Percentiles rank a stretch among this genome's conserved stretches.
These are phyloP conservation scores for Nymphaea colorata DNA, from an alignment of 164 flowering plant species.

Conservation along the genomic window DNA sequence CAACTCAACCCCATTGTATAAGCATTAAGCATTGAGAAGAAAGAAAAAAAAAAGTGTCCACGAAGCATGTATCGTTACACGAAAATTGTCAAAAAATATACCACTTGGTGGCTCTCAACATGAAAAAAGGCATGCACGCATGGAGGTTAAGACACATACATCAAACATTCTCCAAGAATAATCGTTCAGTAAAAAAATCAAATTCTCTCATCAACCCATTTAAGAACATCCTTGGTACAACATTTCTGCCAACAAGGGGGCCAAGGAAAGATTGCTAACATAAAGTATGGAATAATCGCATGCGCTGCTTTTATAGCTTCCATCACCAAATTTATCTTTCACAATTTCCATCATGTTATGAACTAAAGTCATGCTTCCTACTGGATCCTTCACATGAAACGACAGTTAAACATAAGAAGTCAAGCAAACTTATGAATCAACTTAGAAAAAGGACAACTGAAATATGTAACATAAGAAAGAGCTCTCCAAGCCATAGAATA, in stretches of 20 bases:
- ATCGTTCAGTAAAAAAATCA: no score
- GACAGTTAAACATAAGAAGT: background rate
- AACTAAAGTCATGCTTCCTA: conserved; percentile 46
- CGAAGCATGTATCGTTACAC: no score
- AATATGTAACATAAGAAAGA: background rate
- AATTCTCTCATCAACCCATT: conserved; percentile 94
- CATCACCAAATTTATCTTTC: conserved; percentile 19
- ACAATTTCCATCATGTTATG: conserved; percentile 68
- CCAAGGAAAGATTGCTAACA: conserved; percentile 83
- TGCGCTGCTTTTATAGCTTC: conserved; percentile 19
- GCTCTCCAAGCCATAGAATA: background rate
- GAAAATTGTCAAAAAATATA: no score
- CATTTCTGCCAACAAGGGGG: conserved; percentile 86
- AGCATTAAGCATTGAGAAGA: no score
- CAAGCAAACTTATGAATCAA: background rate
- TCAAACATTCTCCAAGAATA: no score
- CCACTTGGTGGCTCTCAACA: no score
- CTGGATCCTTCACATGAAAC: conserved; percentile 39
- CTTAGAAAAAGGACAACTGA: background rate
- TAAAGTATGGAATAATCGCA: conserved; percentile 47
- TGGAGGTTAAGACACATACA: no score
- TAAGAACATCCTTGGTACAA: conserved; percentile 69
- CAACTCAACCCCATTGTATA: no score
- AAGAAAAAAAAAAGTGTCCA: no score
- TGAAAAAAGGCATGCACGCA: no score